Evolutionary conservation across 345 rosid species (phyloP).

Genomic region (Salix brachista): DNA sequence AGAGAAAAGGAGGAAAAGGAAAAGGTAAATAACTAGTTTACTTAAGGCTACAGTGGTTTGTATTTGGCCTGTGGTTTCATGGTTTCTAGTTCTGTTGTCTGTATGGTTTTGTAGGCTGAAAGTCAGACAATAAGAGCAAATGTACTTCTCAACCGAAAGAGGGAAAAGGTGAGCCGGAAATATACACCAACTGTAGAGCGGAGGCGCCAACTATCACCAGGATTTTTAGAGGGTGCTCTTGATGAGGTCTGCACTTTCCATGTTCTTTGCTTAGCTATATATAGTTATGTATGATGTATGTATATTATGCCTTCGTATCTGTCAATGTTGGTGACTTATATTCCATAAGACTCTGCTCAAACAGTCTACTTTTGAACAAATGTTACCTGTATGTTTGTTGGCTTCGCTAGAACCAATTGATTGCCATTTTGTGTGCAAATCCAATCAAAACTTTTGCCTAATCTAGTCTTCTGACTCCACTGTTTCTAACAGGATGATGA

Average conservation of each 20-base stretch:
- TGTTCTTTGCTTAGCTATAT: not conserved
- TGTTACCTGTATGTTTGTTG: too few species aligned
- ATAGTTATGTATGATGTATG: not conserved
- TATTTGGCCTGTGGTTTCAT: not conserved
- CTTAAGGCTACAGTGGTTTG: conserved; percentile 5
- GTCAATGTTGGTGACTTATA: conserved; percentile 2
- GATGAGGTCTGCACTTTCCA: conserved; percentile 64
- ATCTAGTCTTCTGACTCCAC: not conserved
- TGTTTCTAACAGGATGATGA: conserved; percentile 63
- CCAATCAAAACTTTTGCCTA: not conserved
- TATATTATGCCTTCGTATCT: conserved; percentile 1
- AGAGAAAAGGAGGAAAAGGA: conserved; percentile 96
- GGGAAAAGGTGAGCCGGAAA: conserved; percentile 81
- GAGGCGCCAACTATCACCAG: conserved; percentile 83
- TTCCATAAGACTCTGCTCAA: not conserved
- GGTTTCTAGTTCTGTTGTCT: conserved; percentile 5
- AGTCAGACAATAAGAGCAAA: conserved; percentile 89
- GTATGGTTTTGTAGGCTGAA: conserved; percentile 60
- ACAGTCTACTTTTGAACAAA: not conserved
- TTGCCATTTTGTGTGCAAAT: not conserved
- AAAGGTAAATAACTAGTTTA: conserved; percentile 49
- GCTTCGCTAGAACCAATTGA: not conserved
- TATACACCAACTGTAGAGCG: conserved; percentile 65
- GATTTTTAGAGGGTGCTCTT: conserved; percentile 90
- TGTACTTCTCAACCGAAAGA: conserved; percentile 75